Evolutionary conservation across 2,329 filamentous ascomycete genomes (phyloP).

Genomic region (Apiospora hydei): DNA sequence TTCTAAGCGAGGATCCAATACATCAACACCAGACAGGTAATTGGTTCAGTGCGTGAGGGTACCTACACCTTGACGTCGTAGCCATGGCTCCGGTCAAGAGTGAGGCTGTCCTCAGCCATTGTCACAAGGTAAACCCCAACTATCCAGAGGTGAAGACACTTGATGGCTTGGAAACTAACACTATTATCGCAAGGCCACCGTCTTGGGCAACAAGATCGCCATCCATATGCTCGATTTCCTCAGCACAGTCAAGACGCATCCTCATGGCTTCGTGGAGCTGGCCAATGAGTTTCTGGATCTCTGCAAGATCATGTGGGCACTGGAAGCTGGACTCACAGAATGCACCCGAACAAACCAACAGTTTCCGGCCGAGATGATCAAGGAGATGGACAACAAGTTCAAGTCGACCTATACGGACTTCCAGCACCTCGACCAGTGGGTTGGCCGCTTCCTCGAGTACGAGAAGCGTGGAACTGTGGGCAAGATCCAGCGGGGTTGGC

Average conservation of each 20-base stretch:
- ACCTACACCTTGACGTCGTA: not conserved
- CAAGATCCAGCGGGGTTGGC: conserved; percentile 66
- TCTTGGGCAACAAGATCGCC: conserved; percentile 68
- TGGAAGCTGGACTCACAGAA: conserved; percentile 70
- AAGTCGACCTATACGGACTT: conserved; percentile 68
- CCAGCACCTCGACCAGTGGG: conserved; percentile 67
- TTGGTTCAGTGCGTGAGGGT: not conserved
- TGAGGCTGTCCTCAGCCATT: conserved; percentile 37
- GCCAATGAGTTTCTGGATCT: conserved; percentile 73
- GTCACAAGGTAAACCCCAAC: conserved; percentile 41
- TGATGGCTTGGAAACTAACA: conserved; percentile 28
- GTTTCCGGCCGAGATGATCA: conserved; percentile 66
- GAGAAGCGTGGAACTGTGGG: conserved; percentile 68
- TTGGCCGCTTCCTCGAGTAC: conserved; percentile 66
- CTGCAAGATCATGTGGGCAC: conserved; percentile 71
- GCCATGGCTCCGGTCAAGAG: conserved; percentile 36
- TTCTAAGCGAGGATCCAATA: not conserved
- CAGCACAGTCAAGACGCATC: conserved; percentile 60
- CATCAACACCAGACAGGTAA: not conserved
- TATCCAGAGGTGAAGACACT: not conserved
- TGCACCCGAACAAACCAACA: conserved; percentile 56
- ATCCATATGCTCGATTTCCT: conserved; percentile 71
- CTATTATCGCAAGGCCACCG: conserved; percentile 56
- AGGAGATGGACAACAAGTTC: conserved; percentile 71
- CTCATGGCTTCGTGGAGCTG: conserved; percentile 63